These are phyloP conservation scores for Salix arbutifolia DNA, from an alignment of 345 rosid species.

Conservation along the genomic window DNA sequence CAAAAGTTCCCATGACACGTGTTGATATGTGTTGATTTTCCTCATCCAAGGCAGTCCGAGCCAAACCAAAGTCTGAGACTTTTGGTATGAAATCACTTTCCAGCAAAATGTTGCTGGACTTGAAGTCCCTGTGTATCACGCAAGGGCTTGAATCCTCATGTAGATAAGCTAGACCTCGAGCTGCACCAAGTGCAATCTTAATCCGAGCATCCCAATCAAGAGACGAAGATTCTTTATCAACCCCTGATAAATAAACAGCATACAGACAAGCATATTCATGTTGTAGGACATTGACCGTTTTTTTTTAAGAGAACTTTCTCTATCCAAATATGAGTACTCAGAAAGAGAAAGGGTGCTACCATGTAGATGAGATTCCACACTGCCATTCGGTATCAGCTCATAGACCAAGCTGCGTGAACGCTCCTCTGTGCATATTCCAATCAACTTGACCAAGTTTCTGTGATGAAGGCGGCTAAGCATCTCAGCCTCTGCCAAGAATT, in stretches of 20 bases:
- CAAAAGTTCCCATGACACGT: slow-evolving; percentile 98
- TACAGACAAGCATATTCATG: background rate
- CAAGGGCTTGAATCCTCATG: slow-evolving; percentile 97
- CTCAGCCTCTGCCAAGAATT: slow-evolving; percentile 93
- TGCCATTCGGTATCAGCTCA: slow-evolving; percentile 93
- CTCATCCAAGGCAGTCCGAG: slow-evolving; percentile 89
- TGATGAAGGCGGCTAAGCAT: slow-evolving; percentile 99
- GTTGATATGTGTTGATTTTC: slow-evolving; percentile 85
- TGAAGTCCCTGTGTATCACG: slow-evolving; percentile 95
- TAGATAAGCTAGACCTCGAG: slow-evolving; percentile 89
- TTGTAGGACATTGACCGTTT: background rate
- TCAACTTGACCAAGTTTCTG: slow-evolving; percentile 83
- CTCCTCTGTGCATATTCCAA: slow-evolving; percentile 91
- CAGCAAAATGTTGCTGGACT: slow-evolving; percentile 88
- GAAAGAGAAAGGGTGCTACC: slow-evolving; percentile 38
- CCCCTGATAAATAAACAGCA: slow-evolving; percentile 39
- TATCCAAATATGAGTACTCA: background rate
- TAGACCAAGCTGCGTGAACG: slow-evolving; percentile 77
- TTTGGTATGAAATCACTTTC: slow-evolving; percentile 91
- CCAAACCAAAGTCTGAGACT: slow-evolving; percentile 95
- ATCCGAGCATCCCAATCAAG: slow-evolving; percentile 87
- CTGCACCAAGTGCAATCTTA: slow-evolving; percentile 96
- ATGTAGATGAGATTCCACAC: slow-evolving; percentile 93
- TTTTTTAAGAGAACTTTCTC: background rate
- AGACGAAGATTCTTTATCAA: slow-evolving; percentile 67